Percentiles rank a stretch among this genome's conserved stretches.
Evolutionary conservation across 768 basidiomycete species (phyloP).

Genomic region (Glaciozyma martinii): DNA sequence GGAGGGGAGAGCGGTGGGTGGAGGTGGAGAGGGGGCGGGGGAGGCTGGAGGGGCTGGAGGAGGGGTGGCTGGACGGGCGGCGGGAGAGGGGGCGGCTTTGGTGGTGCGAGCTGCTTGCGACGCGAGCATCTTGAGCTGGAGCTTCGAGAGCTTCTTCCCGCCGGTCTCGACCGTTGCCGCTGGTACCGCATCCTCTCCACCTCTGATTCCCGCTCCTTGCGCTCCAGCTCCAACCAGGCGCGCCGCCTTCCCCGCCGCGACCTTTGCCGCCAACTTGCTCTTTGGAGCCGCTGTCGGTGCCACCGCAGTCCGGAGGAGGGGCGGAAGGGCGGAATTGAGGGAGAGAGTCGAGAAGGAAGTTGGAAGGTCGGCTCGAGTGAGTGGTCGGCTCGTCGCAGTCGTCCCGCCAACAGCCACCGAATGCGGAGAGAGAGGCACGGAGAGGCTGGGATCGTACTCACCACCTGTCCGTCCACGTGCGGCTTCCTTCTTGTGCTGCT

Average conservation of each 20-base stretch:
- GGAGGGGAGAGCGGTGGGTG: background rate
- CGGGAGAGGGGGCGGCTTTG: slow-evolving; percentile 1
- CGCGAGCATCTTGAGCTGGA: slow-evolving; percentile 26
- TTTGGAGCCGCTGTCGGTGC: background rate
- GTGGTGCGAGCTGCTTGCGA: background rate
- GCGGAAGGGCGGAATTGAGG: slow-evolving; percentile 2
- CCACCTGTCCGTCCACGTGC: slow-evolving; percentile 72
- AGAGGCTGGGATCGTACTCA: slow-evolving; percentile 44
- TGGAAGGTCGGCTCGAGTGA: background rate
- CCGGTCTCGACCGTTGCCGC: slow-evolving; percentile 4
- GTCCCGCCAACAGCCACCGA: slow-evolving; percentile 19
- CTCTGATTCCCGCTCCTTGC: background rate
- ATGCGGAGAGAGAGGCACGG: slow-evolving; percentile 39
- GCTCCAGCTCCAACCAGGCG: slow-evolving; percentile 25
- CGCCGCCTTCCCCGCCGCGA: slow-evolving; percentile 19
- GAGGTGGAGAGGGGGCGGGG: background rate
- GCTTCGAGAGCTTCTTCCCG: slow-evolving; percentile 33
- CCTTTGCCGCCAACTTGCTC: slow-evolving; percentile 28
- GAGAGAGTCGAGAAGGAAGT: background rate
- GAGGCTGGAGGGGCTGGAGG: background rate
- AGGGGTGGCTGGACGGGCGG: slow-evolving; percentile 1
- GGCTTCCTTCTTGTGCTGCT: slow-evolving; percentile 58
- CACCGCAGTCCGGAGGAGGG: slow-evolving; percentile 1
- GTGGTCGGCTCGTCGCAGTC: background rate
- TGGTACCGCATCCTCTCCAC: background rate